Conservation (phyloP, 2,329 filamentous ascomycete species). For the Fusarium illudens region DNA sequence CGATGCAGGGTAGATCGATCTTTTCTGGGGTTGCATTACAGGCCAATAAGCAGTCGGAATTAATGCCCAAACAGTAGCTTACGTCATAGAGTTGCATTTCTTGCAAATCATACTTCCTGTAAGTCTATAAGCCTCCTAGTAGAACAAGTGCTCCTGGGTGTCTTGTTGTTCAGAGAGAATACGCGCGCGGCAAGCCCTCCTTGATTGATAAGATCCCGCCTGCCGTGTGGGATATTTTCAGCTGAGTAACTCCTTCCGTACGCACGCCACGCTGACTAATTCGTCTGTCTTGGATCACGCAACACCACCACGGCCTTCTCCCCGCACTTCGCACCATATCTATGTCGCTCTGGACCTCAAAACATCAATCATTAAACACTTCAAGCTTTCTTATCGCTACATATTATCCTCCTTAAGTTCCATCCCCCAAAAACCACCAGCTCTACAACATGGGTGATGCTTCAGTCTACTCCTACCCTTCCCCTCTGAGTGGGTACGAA, state of each 20-base stretch:
- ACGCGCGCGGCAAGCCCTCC: not conserved
- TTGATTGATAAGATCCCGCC: not conserved
- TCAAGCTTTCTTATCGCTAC: not conserved
- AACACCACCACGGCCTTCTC: not conserved
- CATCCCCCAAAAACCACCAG: not conserved
- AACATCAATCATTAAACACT: not conserved
- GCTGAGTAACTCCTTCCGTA: not conserved
- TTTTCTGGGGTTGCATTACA: too few relatives aligned
- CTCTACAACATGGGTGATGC: slow-evolving; percentile 28
- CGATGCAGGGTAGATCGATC: not conserved
- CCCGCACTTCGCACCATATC: not conserved
- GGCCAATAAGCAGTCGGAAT: not conserved
- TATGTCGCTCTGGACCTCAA: not conserved
- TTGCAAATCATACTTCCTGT: too few relatives aligned
- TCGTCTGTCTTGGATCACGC: not conserved
- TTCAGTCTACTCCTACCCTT: slow-evolving; percentile 44
- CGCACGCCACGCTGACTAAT: not conserved
- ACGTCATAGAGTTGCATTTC: not conserved
- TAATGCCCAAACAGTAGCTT: not conserved
- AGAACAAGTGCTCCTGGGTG: too few relatives aligned
- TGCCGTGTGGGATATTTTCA: not conserved
- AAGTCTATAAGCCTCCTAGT: too few relatives aligned
- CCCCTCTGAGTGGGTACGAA: slow-evolving; percentile 67
- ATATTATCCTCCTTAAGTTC: too few relatives aligned
- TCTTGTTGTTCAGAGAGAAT: not conserved